Conservation (phyloP, 2,329 filamentous ascomycete species). For the Neonectria faginata region DNA sequence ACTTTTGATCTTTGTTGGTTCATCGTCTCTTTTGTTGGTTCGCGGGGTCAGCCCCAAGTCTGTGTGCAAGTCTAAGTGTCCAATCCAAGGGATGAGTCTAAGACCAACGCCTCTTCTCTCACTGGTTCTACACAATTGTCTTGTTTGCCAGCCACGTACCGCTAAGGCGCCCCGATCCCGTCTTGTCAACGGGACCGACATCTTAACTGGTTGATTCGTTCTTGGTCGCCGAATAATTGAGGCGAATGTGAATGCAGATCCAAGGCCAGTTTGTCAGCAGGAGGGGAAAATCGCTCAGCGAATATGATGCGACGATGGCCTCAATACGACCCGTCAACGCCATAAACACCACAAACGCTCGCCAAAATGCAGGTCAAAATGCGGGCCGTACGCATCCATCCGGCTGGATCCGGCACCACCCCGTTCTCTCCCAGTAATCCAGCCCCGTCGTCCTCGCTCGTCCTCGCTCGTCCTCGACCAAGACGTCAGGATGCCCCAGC, state of each 20-base stretch:
- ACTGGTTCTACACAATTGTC: no score
- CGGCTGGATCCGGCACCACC: slow-evolving; percentile 11
- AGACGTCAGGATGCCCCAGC: slow-evolving; percentile 17
- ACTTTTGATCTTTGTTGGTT: not conserved
- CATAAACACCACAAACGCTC: not conserved
- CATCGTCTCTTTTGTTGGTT: no score
- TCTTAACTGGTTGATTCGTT: not conserved
- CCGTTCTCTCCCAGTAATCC: slow-evolving; percentile 31
- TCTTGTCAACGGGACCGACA: not conserved
- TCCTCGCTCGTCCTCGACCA: slow-evolving; percentile 22
- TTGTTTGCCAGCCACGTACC: no score
- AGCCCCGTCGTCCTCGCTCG: slow-evolving; percentile 22
- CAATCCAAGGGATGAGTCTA: not conserved
- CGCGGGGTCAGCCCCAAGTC: no score
- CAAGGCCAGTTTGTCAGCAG: not conserved
- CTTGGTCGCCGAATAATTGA: not conserved
- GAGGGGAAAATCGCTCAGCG: slow-evolving; percentile 34
- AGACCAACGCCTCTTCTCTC: no score
- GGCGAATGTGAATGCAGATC: not conserved
- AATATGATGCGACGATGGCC: slow-evolving; percentile 13
- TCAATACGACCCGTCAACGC: slow-evolving; percentile 27
- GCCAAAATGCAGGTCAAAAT: slow-evolving; percentile 32
- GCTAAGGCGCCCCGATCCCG: no score
- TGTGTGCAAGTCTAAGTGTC: not conserved
- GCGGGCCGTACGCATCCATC: slow-evolving; percentile 30